Percentiles rank a stretch among this genome's conserved stretches.
phyloP scores from a whole-genome alignment of 2,329 filamentous ascomycete genomes.

The Kalaharituber pfeilii region DNA sequence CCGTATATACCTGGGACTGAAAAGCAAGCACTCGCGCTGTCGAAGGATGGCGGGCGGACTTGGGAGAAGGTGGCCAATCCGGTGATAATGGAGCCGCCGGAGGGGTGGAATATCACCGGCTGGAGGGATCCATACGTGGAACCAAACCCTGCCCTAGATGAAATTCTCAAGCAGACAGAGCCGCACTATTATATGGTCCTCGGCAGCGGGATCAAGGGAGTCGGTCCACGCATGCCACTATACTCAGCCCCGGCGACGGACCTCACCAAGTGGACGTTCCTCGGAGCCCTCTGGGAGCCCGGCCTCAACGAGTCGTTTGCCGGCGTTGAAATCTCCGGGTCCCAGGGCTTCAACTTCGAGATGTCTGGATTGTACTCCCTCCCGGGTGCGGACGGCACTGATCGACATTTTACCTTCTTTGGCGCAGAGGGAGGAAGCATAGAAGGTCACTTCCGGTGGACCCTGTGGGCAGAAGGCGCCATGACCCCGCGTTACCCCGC shows the following conservation, averaged over 20 bases:
- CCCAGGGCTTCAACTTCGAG: conserved; percentile 33
- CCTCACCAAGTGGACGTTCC: conserved; percentile 18
- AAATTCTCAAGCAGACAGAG: conserved; percentile 24
- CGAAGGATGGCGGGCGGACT: conserved; percentile 26
- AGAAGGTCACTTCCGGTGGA: conserved; percentile 10
- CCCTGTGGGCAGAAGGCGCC: conserved; percentile 12
- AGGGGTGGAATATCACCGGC: conserved; percentile 24
- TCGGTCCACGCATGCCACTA: conserved; percentile 28
- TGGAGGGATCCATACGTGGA: background rate
- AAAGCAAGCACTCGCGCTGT: conserved; percentile 31
- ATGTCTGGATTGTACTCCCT: conserved; percentile 31
- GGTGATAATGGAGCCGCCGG: conserved; percentile 28
- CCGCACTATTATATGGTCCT: conserved; percentile 28
- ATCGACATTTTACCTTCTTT: conserved; percentile 7
- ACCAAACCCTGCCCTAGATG: conserved; percentile 23
- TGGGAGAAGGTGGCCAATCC: conserved; percentile 29
- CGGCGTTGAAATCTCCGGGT: conserved; percentile 20
- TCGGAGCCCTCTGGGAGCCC: conserved; percentile 16
- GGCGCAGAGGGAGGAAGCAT: conserved; percentile 12
- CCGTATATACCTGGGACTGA: conserved; percentile 32
- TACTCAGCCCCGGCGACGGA: conserved; percentile 22
- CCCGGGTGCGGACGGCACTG: conserved; percentile 18
- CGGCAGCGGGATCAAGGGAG: conserved; percentile 28
- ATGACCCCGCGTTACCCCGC: conserved; percentile 3
- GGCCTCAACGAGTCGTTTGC: conserved; percentile 13